Conservation (phyloP, 495 filamentous ascomycete species). For the Hypoxylon perforatum region DNA sequence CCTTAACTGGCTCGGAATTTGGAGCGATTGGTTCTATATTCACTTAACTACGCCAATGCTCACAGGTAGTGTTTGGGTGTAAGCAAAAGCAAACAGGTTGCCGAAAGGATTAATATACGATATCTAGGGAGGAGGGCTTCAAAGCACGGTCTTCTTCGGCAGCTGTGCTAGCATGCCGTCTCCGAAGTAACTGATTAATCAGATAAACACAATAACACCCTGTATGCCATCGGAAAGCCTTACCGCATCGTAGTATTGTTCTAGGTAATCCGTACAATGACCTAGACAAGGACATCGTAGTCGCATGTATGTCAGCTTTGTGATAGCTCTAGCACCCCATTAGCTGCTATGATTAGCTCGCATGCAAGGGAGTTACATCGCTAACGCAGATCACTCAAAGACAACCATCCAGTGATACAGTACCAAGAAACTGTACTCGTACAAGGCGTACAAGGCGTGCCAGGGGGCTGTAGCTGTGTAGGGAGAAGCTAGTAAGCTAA, state of each 20-base stretch:
- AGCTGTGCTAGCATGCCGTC: too few relatives aligned
- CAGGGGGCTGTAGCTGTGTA: too few relatives aligned
- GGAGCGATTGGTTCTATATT: background rate
- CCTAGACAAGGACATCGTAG: background rate
- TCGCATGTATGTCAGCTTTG: background rate
- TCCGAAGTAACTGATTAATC: background rate
- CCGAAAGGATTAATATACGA: background rate
- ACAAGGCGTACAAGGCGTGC: too few relatives aligned
- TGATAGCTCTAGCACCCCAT: background rate
- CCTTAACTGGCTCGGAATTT: background rate
- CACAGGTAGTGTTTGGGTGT: background rate
- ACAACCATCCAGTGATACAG: too few relatives aligned
- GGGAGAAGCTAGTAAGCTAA: too few relatives aligned
- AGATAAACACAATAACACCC: background rate
- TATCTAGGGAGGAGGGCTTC: background rate
- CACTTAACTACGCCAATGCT: background rate
- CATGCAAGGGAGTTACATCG: too few relatives aligned
- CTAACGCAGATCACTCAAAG: too few relatives aligned
- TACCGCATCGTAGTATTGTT: background rate
- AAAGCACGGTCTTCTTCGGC: background rate
- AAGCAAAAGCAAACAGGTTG: background rate
- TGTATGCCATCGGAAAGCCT: background rate
- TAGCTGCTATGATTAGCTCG: too few relatives aligned
- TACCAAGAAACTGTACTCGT: too few relatives aligned
- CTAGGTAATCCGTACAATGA: background rate